Base-by-base conservation (phyloP, 2,329 filamentous ascomycete genomes). In the Colletotrichum agaves region DNA sequence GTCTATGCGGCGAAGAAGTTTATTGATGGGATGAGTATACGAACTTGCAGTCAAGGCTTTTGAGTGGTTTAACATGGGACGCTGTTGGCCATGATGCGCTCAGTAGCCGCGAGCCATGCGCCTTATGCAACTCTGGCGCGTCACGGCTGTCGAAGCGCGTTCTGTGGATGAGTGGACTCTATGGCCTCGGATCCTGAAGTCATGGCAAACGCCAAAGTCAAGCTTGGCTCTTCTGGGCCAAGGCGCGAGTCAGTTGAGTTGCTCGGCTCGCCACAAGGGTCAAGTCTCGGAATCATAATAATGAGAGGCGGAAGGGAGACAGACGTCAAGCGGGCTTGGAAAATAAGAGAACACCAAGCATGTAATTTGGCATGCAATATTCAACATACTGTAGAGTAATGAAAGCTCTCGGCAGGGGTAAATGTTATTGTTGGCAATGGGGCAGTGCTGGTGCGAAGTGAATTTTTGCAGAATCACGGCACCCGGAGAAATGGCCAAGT, bases 331-430 rank as follows among this genome's bases (percentile, higher is more conserved):
- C 56, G n/a, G 17, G 27, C 27, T 44, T 46, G 11, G 23, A 3
- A n/a, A 4, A n/a, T 3, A 10, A 27, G 2, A 27, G 2, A 13
- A 12, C 13, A 33, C 5, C 12, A 39, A n/a, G 8, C n/a, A 19
- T 17, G 6, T 27, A n/a, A 33, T 31, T 33, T 23, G 52, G 46
- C 50, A 27, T 52, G 46, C 12, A 63, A 21, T 21, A 33, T 19
- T 15, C n/a, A 15, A 50, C 33, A n/a, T 13, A 27, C 8, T n/a
- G 3, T 19, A 17, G 21, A 41, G 41, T 13, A 41, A 52, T 37
- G 31, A 43, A 15, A 39, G 53, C 35, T 57, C 58, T 67, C 60
- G 65, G 65, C 61, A 64, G 47, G 65, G 46, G 53, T 10, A 11
- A 10, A 35, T 33, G 35, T 17, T 37, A 35, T 17, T 23, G 23